Base-by-base conservation (phyloP, 2,329 filamentous ascomycete genomes). In the Sclerotinia nivalis region DNA sequence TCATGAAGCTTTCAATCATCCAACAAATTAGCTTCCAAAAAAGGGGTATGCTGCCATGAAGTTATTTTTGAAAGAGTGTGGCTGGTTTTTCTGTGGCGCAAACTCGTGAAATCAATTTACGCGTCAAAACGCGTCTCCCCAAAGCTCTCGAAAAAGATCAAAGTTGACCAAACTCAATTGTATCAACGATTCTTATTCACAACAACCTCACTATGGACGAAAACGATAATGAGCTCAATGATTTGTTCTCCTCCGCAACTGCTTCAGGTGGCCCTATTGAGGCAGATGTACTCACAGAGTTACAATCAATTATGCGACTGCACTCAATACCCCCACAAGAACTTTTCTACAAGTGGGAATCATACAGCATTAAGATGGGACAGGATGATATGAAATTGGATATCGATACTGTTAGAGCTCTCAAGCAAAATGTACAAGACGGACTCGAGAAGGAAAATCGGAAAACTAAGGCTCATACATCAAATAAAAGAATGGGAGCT, bases 341-440 rank as follows among this genome's bases (percentile, higher is more conserved):
- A 79, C 85, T 98, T 37, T 97, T 93, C 81, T 97, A 93, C 88
- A 98, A 98, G 85, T 99, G 96, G 96, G 96, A 99, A 80, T 95
- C 93, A 0, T 98, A 97, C 84, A 94, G 92, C 80, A 91, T 99
- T 79, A 97, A 95, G 81, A 93, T 98, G 89, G 93, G 94, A 34
- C 83, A 88, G 61, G 93, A 96, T 69, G 91, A 93, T 70, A 89
- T 89, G 72, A 89, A 85, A 71, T 82, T 92, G 72, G 88, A 91
- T 61, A 84, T 96, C 55, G 87, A 91, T 50, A 90, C 87, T 0
- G 87, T 92, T 59, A 87, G 91, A 56, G 88, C 89, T 69, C 91
- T 99, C 79, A 97, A 97, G 80, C 91, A 93, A 78, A 90, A 92
- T 77, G 86, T 97, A 10, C 93, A 95, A 77, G 93, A 97, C 76